Percentiles rank a stretch among this genome's conserved stretches.
Conservation (phyloP, 2,329 filamentous ascomycete species). For the Cladosporium velox region DNA sequence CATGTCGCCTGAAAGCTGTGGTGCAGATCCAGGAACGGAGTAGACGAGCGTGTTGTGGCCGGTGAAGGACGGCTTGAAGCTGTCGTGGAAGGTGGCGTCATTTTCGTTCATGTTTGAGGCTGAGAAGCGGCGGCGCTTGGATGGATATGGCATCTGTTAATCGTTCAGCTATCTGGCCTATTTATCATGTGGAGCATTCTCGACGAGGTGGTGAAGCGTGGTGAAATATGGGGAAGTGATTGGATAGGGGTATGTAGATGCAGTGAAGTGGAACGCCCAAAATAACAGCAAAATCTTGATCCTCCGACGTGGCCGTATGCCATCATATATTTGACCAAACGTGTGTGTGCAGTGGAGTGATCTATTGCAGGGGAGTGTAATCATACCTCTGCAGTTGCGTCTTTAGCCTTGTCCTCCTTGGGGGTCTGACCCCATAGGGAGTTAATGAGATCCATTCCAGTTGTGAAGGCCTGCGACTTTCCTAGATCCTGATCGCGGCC, state of each 20-base stretch:
- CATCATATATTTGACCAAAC: background rate
- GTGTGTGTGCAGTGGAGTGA: slow-evolving; percentile 2
- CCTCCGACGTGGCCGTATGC: slow-evolving; percentile 29
- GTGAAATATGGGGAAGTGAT: slow-evolving; percentile 5
- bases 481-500: slow-evolving; percentile 25
- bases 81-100: slow-evolving; percentile 70
- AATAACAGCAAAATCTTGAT: slow-evolving; percentile 15
- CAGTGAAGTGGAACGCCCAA: slow-evolving; percentile 27
- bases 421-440: slow-evolving; percentile 79
- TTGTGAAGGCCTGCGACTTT: slow-evolving; percentile 67
- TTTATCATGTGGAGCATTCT: background rate
- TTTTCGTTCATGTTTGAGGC: slow-evolving; percentile 63
- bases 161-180: slow-evolving; percentile 36
- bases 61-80: slow-evolving; percentile 78
- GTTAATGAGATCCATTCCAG: slow-evolving; percentile 94
- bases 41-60: slow-evolving; percentile 73
- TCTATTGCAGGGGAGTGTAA: slow-evolving; percentile 24
- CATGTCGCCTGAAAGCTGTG: slow-evolving; percentile 52
- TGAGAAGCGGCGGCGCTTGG: slow-evolving; percentile 34
- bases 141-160: slow-evolving; percentile 36
- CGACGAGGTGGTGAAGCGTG: background rate
- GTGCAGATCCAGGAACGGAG: slow-evolving; percentile 48
- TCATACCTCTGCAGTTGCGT: slow-evolving; percentile 80
- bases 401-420: slow-evolving; percentile 47
- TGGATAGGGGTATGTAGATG: slow-evolving; percentile 7